phyloP scores from a whole-genome alignment of 192 early-diverging fungal species.

The Coemansia sp. region DNA sequence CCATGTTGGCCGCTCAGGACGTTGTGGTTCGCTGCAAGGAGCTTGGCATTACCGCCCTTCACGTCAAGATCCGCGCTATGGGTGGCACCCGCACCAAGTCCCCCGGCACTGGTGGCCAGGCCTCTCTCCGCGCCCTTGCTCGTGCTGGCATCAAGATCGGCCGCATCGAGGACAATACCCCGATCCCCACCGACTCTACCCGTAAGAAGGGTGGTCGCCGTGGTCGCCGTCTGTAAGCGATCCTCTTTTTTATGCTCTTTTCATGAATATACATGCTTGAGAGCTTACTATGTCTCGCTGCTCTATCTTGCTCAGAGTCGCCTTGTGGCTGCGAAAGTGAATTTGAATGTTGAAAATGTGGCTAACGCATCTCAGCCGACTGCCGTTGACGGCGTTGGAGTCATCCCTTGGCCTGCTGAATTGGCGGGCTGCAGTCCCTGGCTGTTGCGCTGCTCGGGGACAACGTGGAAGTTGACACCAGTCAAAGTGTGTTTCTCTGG shows the following conservation, averaged over 20 bases:
- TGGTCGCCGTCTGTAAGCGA: slow-evolving; percentile 92
- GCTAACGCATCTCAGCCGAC: not conserved
- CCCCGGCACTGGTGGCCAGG: slow-evolving; percentile 97
- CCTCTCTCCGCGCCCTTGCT: slow-evolving; percentile 97
- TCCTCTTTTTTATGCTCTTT: not conserved
- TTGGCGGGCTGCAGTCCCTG: not conserved
- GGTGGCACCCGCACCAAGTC: slow-evolving; percentile 99
- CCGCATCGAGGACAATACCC: slow-evolving; percentile 98
- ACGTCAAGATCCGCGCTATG: slow-evolving; percentile 99
- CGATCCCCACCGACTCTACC: slow-evolving; percentile 98
- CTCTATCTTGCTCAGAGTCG: too few species aligned
- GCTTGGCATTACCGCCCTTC: slow-evolving; percentile 98
- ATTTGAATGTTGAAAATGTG: not conserved
- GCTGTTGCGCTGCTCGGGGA: slow-evolving; percentile 55
- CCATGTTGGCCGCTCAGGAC: slow-evolving; percentile 99
- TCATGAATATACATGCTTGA: not conserved
- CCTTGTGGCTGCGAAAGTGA: too few species aligned
- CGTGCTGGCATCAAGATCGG: slow-evolving; percentile 99
- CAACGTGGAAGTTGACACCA: slow-evolving; percentile 74
- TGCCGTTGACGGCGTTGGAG: not conserved
- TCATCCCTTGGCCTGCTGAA: not conserved
- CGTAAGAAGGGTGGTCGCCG: slow-evolving; percentile 99
- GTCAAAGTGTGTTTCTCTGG: slow-evolving; percentile 74
- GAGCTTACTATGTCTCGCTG: not conserved
- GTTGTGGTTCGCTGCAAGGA: slow-evolving; percentile 98